phyloP scores from a whole-genome alignment of 495 filamentous ascomycete species.

The Friedmanniomyces simplex region DNA sequence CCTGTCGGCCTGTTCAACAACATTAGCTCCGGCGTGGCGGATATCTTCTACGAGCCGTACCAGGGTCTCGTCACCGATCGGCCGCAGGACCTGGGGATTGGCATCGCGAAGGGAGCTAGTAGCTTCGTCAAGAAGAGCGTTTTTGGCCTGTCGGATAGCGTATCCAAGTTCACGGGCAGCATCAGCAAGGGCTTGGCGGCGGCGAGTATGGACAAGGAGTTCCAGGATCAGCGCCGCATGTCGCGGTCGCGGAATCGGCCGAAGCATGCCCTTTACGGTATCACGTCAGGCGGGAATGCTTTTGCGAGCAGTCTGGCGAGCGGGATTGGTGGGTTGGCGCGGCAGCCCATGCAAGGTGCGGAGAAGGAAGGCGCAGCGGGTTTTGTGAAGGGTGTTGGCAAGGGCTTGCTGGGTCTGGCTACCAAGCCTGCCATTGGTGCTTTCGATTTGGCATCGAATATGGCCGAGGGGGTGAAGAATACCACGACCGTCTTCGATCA shows the following conservation, averaged over 20 bases:
- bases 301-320: constrained; percentile 86
- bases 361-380: constrained; percentile 89
- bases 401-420: constrained; percentile 80
- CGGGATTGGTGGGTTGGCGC: constrained; percentile 83
- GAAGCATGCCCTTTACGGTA: constrained; percentile 92
- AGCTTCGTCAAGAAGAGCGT: constrained; percentile 98
- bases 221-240: constrained; percentile 91
- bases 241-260: constrained; percentile 85
- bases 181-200: constrained; percentile 93
- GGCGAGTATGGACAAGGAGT: constrained; percentile 95
- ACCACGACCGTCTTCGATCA: constrained; percentile 97
- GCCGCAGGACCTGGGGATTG: constrained; percentile 85
- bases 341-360: constrained; percentile 88
- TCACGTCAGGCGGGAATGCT: constrained; percentile 89
- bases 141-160: constrained; percentile 89
- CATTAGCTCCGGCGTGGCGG: constrained; percentile 88
- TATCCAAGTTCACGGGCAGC: constrained; percentile 92
- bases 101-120: constrained; percentile 90
- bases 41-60: constrained; percentile 98
- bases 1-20: constrained; percentile 97
- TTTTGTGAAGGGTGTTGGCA: constrained; percentile 95
- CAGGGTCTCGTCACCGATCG: constrained; percentile 91
- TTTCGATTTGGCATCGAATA: constrained; percentile 91
- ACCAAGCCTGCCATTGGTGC: constrained; percentile 96
- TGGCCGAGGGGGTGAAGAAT: constrained; percentile 94